Evolutionary conservation across 169 alveolate genomes (phyloP).

Genomic region (Eimeria praecox): DNA sequence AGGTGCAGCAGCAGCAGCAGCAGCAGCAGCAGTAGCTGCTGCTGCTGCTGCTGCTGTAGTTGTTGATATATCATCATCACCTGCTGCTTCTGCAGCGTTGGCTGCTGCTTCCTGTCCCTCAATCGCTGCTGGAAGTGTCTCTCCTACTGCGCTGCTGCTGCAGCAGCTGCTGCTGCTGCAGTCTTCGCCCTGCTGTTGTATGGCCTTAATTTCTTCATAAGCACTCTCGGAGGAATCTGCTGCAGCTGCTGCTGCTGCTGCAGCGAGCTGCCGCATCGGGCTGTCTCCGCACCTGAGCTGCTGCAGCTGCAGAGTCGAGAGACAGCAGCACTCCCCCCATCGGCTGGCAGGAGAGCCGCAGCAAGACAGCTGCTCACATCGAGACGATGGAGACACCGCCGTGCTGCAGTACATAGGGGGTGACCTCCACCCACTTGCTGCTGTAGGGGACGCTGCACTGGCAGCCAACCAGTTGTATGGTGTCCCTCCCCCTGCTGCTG

Average conservation of each 20-base stretch:
- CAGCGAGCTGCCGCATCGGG: slow-evolving; percentile 16
- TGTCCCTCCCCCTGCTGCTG: slow-evolving; percentile 27
- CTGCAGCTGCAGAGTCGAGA: slow-evolving; percentile 65
- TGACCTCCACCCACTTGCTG: slow-evolving; percentile 64
- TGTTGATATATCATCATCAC: background rate
- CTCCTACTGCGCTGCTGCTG: slow-evolving; percentile 14
- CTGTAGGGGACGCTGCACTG: slow-evolving; percentile 36
- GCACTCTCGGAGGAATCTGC: background rate
- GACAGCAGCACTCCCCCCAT: slow-evolving; percentile 70
- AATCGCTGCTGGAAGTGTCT: background rate
- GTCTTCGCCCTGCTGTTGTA: background rate
- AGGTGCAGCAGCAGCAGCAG: background rate
- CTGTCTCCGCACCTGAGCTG: slow-evolving; percentile 70
- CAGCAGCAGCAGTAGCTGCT: background rate
- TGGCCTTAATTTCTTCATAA: background rate
- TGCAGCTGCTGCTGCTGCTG: slow-evolving; percentile 36
- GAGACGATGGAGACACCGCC: slow-evolving; percentile 68
- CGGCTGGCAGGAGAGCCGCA: slow-evolving; percentile 73
- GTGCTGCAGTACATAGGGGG: slow-evolving; percentile 77
- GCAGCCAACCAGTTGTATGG: slow-evolving; percentile 44
- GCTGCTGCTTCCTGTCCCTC: background rate
- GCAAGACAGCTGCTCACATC: slow-evolving; percentile 76
- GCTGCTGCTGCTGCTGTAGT: background rate
- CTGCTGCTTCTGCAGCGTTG: background rate
- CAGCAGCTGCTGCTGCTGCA: slow-evolving; percentile 9